These are phyloP conservation scores for Aspergillus carlsbadensis DNA, from an alignment of 495 filamentous ascomycete genomes.

Conservation along the genomic window DNA sequence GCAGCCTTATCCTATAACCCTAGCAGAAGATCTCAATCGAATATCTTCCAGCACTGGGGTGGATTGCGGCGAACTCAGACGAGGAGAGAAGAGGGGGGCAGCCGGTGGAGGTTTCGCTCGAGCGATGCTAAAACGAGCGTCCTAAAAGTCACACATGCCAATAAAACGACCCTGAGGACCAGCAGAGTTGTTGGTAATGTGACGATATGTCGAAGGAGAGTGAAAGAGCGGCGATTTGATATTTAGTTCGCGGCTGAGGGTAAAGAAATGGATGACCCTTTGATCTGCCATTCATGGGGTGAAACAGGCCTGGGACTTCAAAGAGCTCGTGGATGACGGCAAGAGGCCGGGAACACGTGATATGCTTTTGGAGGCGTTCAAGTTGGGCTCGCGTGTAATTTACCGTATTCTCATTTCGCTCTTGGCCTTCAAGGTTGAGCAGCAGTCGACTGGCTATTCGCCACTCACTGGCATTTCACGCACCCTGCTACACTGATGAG, in stretches of 20 bases:
- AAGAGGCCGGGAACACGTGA: slow-evolving; percentile 40
- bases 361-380: slow-evolving; percentile 11
- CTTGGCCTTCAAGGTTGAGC: not conserved
- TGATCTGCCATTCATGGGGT: slow-evolving; percentile 25
- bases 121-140: slow-evolving; percentile 37
- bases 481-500: not conserved
- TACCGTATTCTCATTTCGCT: slow-evolving; percentile 5
- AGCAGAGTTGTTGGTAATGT: slow-evolving; percentile 10
- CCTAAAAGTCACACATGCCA: slow-evolving; percentile 45
- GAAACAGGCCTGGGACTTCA: slow-evolving; percentile 20
- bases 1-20: slow-evolving; percentile 11
- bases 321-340: slow-evolving; percentile 40
- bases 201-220: not conserved
- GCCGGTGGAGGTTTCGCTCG: slow-evolving; percentile 41
- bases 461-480: too few relatives aligned
- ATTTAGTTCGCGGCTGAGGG: slow-evolving; percentile 28
- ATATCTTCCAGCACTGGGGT: slow-evolving; percentile 13
- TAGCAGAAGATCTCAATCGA: slow-evolving; percentile 25
- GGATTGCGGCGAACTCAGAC: slow-evolving; percentile 14
- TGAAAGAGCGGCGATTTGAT: slow-evolving; percentile 15
- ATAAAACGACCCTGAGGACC: slow-evolving; percentile 16
- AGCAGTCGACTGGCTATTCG: too few relatives aligned
- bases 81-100: slow-evolving; percentile 11
- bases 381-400: slow-evolving; percentile 11
- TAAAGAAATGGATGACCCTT: slow-evolving; percentile 30